Evolutionary conservation across 805 yeast genomes (phyloP).

Genomic region (Metschnikowia kofuensis): DNA sequence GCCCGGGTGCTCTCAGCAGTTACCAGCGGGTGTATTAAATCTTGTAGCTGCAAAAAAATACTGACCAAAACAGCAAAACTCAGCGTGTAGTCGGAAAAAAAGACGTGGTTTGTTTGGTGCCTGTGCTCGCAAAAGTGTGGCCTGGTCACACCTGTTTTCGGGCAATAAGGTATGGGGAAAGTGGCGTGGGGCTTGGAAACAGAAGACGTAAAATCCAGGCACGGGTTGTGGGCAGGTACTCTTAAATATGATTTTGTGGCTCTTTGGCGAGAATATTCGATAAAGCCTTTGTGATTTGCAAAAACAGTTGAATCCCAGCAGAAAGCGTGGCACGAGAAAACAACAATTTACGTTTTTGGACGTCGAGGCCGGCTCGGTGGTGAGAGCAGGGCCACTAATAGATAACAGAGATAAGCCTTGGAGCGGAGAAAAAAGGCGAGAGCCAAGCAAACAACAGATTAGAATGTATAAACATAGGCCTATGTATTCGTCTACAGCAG

Average conservation of each 20-base stretch:
- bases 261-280: too few species aligned
- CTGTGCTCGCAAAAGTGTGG: conserved; percentile 1
- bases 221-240: too few species aligned
- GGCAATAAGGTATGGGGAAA: not conserved
- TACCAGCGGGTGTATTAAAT: not conserved
- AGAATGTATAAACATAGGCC: not conserved
- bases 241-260: too few species aligned
- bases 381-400: not conserved
- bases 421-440: conserved; percentile 3
- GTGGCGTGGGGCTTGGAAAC: not conserved
- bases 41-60: not conserved
- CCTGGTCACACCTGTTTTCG: not conserved
- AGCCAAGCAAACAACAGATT: not conserved
- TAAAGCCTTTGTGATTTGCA: too few species aligned
- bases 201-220: too few species aligned
- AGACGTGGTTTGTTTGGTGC: not conserved
- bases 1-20: not conserved
- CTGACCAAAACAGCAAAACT: not conserved
- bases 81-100: not conserved
- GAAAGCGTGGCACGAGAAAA: too few species aligned
- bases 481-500: not conserved
- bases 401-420: conserved; percentile 11
- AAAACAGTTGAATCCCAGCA: too few species aligned
- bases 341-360: not conserved
- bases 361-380: too few species aligned